Conservation (phyloP, 345 rosid genomes). For the Rhodamnia argentea region DNA sequence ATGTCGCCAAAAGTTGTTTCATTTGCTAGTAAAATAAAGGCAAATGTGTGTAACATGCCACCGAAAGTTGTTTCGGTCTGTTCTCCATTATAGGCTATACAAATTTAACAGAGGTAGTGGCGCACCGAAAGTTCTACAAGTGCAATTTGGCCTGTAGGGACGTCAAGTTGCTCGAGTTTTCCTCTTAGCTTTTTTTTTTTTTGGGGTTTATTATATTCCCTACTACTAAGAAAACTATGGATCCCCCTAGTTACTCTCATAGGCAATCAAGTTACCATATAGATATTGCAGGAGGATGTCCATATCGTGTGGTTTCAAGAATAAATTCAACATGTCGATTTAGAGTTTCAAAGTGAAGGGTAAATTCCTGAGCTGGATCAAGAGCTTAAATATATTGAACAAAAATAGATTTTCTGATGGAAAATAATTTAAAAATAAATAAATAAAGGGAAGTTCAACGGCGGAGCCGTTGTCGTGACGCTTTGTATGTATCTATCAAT, state of each 20-base stretch:
- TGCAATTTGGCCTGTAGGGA: not conserved
- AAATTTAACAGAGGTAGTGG: too few species aligned
- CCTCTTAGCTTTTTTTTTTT: accelerated
- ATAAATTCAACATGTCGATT: too few species aligned
- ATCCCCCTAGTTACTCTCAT: not conserved
- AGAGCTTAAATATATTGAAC: not conserved
- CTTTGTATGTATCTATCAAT: too few species aligned
- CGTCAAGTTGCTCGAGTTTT: not conserved
- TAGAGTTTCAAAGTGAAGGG: not conserved
- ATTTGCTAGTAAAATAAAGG: too few species aligned
- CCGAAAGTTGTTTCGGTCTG: too few species aligned
- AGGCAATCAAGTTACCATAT: not conserved
- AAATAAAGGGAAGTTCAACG: too few species aligned
- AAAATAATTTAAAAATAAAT: not conserved
- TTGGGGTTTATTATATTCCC: not conserved
- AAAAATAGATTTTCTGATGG: not conserved
- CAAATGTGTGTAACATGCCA: too few species aligned
- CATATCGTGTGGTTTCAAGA: not conserved
- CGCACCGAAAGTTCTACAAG: too few species aligned
- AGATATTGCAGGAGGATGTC: not conserved
- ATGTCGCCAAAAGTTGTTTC: too few species aligned
- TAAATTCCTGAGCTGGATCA: not conserved
- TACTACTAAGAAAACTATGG: too few species aligned
- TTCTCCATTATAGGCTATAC: too few species aligned
- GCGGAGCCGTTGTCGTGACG: too few species aligned